These are phyloP conservation scores for Aspergillus nidulans DNA, from an alignment of 495 filamentous ascomycete genomes.

Conservation along the genomic window DNA sequence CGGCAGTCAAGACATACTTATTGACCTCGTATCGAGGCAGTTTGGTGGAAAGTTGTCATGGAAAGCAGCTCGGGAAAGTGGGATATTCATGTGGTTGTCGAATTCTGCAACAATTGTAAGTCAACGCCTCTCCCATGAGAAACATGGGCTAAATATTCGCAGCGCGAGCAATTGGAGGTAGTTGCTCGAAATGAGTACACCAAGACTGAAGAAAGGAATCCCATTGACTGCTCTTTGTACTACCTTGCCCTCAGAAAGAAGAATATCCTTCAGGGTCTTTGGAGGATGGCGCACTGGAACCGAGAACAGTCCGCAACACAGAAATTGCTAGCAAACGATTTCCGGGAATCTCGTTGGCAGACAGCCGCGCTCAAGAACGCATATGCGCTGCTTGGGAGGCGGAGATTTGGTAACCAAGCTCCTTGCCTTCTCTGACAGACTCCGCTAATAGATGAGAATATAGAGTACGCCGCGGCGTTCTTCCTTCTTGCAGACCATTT, in stretches of 20 bases:
- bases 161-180: conserved; percentile 78
- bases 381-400: conserved; percentile 90
- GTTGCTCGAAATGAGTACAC: conserved; percentile 93
- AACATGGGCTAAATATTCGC: conserved; percentile 20
- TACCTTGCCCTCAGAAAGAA: conserved; percentile 93
- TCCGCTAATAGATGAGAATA: conserved; percentile 13
- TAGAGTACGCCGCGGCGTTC: conserved; percentile 93
- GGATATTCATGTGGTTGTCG: conserved; percentile 92
- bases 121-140: not conserved
- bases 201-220: conserved; percentile 80
- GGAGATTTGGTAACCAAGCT: conserved; percentile 69
- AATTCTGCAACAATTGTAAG: conserved; percentile 73
- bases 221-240: conserved; percentile 87
- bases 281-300: conserved; percentile 93
- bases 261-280: conserved; percentile 82
- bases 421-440: not conserved
- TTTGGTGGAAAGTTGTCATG: conserved; percentile 75
- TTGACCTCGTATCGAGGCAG: conserved; percentile 80
- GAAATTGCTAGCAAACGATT: conserved; percentile 78
- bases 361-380: conserved; percentile 94
- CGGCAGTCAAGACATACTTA: conserved; percentile 83
- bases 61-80: conserved; percentile 79
- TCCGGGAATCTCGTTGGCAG: conserved; percentile 78
- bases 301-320: conserved; percentile 76
- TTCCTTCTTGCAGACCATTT: conserved; percentile 88